Base-by-base conservation (phyloP, 768 basidiomycete genomes). In the Pleurotus tuoliensis region DNA sequence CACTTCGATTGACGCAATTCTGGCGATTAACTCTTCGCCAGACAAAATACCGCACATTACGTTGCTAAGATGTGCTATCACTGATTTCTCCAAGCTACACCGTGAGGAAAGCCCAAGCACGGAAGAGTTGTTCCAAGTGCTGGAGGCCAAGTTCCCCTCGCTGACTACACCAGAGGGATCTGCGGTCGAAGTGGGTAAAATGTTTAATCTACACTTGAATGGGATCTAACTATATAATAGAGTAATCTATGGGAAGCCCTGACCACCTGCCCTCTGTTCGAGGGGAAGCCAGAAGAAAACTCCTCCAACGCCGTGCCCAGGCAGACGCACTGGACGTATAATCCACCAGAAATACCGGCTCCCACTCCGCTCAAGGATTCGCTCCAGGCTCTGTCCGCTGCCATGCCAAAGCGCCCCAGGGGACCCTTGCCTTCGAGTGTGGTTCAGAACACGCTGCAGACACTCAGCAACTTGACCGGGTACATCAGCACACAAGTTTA, bases 401-500 rank as follows among this genome's bases (percentile, higher is more conserved):
- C 71, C n/a, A 60, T 81, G n/a, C 13, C 69, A 66, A 59, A 61
- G 59, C 56, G 63, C 8, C 18, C 20, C 9, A 53, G 22, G 20
- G 18, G 13, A 3, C 37, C 13, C 11, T 16, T 18, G 13, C 18
- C 34, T 18, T 15, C 68, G 22, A 76, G 69, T 44, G 72, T 77
- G 5, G 74, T 76, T 63, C 86, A 88, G 62, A 78, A 83, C 62
- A 84, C 84, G 8, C 71, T 91, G 5, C 81, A 90, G 64, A 67
- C 81, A 0, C 75, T 91, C 39, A 78, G 86, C 1, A 85, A 89
- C 62, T 79, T 92, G 58, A 92, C 90, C 0, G 90, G 90, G 4
- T 90, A 89, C 67, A 80, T 92, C 64, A 86, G 87, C 56, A 79
- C 87, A 7, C 87, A 90, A 61, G 81, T 87, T 2, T 92, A 90